phyloP scores from a whole-genome alignment of 192 early-diverging fungal species.

The Gamsiella multidivaricata region DNA sequence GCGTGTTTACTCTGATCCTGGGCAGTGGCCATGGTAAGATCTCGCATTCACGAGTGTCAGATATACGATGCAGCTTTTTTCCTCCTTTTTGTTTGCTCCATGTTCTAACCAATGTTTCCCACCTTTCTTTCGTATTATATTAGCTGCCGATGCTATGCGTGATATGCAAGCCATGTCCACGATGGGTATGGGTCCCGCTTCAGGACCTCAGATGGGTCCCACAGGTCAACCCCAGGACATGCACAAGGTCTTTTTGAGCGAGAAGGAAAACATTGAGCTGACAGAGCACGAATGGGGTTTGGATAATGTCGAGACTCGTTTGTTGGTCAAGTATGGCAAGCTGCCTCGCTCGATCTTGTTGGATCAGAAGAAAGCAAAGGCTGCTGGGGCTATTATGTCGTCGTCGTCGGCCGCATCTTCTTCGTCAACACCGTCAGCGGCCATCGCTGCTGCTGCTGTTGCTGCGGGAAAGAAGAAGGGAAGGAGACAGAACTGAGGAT shows the following conservation, averaged over 20 bases:
- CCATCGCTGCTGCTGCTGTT: conserved; percentile 14
- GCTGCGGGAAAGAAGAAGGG: conserved; percentile 42
- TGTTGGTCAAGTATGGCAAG: conserved; percentile 84
- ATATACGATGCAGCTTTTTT: too few relatives aligned
- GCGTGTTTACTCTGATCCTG: conserved; percentile 91
- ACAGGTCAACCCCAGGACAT: conserved; percentile 87
- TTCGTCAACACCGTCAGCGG: neutral
- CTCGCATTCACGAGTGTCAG: too few relatives aligned
- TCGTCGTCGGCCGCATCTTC: neutral
- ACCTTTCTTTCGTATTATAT: conserved; percentile 8
- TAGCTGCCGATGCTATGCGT: conserved; percentile 82
- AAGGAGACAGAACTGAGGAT: conserved; percentile 34
- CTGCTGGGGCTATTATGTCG: neutral
- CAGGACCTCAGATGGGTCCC: conserved; percentile 59
- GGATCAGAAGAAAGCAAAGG: conserved; percentile 38
- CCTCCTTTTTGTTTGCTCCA: neutral
- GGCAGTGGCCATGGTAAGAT: conserved; percentile 87
- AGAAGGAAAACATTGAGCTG: conserved; percentile 89
- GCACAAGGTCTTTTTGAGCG: conserved; percentile 86
- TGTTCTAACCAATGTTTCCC: neutral
- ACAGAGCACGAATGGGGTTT: conserved; percentile 85
- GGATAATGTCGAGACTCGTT: conserved; percentile 80
- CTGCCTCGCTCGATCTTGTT: conserved; percentile 36
- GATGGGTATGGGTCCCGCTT: conserved; percentile 78
- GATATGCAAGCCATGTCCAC: conserved; percentile 94